These are phyloP conservation scores for Aaosphaeria pasadenensis DNA, from an alignment of 2,329 filamentous ascomycete genomes.

Conservation along the genomic window DNA sequence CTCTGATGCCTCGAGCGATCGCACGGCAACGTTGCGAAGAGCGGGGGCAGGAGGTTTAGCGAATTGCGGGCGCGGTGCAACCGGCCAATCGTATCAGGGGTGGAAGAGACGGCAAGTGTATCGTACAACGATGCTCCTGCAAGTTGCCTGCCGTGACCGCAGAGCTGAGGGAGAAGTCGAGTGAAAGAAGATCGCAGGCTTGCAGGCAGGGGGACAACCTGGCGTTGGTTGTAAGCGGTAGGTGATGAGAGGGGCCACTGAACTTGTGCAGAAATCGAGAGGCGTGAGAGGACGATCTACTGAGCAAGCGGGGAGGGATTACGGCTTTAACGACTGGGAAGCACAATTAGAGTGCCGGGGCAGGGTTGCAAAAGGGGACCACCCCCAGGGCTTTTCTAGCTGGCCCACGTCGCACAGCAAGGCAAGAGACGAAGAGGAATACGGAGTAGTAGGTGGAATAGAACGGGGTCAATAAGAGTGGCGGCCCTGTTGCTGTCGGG, in stretches of 20 bases:
- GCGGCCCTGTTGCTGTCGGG: slow-evolving; percentile 21
- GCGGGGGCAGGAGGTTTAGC: slow-evolving; percentile 33
- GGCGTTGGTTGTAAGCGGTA: background rate
- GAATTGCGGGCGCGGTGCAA: slow-evolving; percentile 27
- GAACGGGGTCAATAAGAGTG: slow-evolving; percentile 25
- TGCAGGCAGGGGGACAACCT: slow-evolving; percentile 3
- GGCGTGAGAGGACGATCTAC: slow-evolving; percentile 27
- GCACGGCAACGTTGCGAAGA: slow-evolving; percentile 26
- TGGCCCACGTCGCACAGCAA: slow-evolving; percentile 24
- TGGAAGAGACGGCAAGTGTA: slow-evolving; percentile 25
- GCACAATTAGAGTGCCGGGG: slow-evolving; percentile 27
- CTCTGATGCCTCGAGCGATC: slow-evolving; percentile 28
- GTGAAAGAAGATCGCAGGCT: slow-evolving; percentile 8
- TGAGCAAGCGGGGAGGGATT: slow-evolving; percentile 30
- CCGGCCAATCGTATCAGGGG: slow-evolving; percentile 22
- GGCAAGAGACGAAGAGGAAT: slow-evolving; percentile 29
- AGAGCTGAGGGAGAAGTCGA: slow-evolving; percentile 2
- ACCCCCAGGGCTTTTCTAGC: no score
- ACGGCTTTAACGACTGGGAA: slow-evolving; percentile 32
- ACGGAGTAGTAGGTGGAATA: background rate
- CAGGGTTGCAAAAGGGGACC: slow-evolving; percentile 7
- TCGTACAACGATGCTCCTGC: slow-evolving; percentile 10
- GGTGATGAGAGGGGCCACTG: slow-evolving; percentile 11
- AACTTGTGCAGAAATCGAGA: slow-evolving; percentile 20
- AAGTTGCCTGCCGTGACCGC: slow-evolving; percentile 1